phyloP scores from a whole-genome alignment of 2,329 filamentous ascomycete species.

The Mycosphaerella sp. region DNA sequence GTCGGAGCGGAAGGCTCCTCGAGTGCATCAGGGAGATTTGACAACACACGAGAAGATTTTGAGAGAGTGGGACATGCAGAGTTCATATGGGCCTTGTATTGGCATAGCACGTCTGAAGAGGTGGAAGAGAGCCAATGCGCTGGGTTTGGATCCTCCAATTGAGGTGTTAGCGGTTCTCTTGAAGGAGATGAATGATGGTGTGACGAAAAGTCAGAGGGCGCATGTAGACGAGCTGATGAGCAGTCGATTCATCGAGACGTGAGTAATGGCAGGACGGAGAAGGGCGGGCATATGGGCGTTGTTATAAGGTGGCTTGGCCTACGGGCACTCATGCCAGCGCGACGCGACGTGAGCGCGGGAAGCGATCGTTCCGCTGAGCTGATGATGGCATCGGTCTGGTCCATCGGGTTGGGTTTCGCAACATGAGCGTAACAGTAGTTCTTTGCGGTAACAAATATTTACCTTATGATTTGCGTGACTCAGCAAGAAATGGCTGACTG shows the following conservation, averaged over 20 bases:
- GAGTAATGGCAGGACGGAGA: conserved; percentile 1
- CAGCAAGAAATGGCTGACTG: too few species aligned
- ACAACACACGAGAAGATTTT: conserved; percentile 75
- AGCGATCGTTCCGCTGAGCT: not conserved
- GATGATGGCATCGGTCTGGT: not conserved
- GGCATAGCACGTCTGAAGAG: conserved; percentile 75
- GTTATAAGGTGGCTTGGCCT: not conserved
- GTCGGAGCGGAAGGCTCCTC: conserved; percentile 57
- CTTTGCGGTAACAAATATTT: not conserved
- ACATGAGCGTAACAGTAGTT: conserved; percentile 5
- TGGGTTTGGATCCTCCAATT: conserved; percentile 82
- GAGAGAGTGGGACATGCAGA: conserved; percentile 86
- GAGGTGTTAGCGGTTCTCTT: conserved; percentile 84
- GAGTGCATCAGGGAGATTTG: conserved; percentile 73
- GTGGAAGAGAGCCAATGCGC: conserved; percentile 76
- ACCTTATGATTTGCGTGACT: too few species aligned
- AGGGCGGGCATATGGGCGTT: not conserved
- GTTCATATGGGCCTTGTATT: conserved; percentile 85
- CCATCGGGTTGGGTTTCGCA: not conserved
- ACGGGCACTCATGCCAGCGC: too few species aligned
- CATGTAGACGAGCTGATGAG: conserved; percentile 65
- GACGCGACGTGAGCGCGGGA: not conserved
- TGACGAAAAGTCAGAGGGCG: conserved; percentile 55
- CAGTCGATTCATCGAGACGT: conserved; percentile 41
- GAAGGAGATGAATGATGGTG: conserved; percentile 58